phyloP scores from a whole-genome alignment of 805 yeast genomes.

The Saccharomycopsis fodiens region DNA sequence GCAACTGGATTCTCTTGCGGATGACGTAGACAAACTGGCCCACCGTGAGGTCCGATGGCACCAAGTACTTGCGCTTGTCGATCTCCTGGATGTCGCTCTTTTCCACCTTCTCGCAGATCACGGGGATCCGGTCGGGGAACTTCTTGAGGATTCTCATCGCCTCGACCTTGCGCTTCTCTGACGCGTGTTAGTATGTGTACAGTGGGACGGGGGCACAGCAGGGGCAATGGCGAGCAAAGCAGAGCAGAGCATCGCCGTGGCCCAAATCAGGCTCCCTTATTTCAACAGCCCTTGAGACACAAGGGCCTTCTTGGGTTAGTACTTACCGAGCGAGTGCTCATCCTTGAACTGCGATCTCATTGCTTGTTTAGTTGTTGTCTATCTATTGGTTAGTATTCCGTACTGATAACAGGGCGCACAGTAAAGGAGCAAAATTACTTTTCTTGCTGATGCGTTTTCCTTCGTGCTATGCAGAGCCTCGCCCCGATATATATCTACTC shows the following conservation, averaged over 20 bases:
- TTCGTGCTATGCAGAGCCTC: no score
- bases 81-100: constrained; percentile 93
- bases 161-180: constrained; percentile 88
- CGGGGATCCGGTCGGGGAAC: constrained; percentile 90
- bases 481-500: no score
- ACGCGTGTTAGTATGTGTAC: constrained; percentile 12
- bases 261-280: no score
- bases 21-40: constrained; percentile 98
- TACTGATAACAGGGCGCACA: no score
- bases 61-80: constrained; percentile 94
- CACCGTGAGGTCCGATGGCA: constrained; percentile 91
- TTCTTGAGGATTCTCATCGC: constrained; percentile 84
- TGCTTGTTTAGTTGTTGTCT: no score
- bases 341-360: constrained; percentile 94
- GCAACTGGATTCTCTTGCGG: constrained; percentile 90
- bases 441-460: no score
- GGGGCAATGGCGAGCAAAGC: not conserved
- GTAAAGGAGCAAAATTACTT: no score
- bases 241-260: no score
- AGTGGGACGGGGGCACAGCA: not conserved
- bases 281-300: no score
- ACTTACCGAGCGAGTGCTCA: constrained; percentile 89
- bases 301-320: no score
- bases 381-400: no score
- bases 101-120: constrained; percentile 93